Conservation (phyloP, 345 rosid genomes). For the Corchorus capsularis region DNA sequence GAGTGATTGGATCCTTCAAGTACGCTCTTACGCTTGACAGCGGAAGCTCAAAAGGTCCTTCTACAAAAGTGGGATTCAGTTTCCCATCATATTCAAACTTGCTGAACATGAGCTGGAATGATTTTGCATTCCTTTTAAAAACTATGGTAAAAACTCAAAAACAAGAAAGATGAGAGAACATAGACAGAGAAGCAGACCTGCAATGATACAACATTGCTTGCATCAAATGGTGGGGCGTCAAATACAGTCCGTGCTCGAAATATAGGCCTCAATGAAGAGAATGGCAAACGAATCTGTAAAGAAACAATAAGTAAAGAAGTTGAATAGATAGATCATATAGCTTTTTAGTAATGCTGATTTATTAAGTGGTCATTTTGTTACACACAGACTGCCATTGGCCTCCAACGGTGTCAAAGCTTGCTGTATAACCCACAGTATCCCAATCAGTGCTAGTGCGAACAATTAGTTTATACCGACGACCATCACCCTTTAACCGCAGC, state of each 20-base stretch:
- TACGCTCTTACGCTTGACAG: slow-evolving; percentile 62
- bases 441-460: slow-evolving; percentile 77
- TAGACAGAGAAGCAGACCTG: slow-evolving; percentile 51
- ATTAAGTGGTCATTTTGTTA: slow-evolving; percentile 10
- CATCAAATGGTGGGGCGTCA: slow-evolving; percentile 81
- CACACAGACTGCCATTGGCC: slow-evolving; percentile 94
- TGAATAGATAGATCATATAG: slow-evolving; percentile 3
- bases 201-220: slow-evolving; percentile 68
- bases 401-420: slow-evolving; percentile 70
- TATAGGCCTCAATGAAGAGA: slow-evolving; percentile 82
- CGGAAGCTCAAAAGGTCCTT: slow-evolving; percentile 89
- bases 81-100: slow-evolving; percentile 95
- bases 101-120: slow-evolving; percentile 92
- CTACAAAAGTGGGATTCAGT: slow-evolving; percentile 81
- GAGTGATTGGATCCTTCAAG: slow-evolving; percentile 74
- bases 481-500: slow-evolving; percentile 78
- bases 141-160: slow-evolving; percentile 1
- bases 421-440: slow-evolving; percentile 92
- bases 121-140: slow-evolving; percentile 16
- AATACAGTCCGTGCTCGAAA: slow-evolving; percentile 73
- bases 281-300: slow-evolving; percentile 66
- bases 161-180: not conserved
- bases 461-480: slow-evolving; percentile 80
- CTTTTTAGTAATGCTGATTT: not conserved
- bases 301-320: slow-evolving; percentile 5